These are phyloP conservation scores for Nakazawaea siamensis DNA, from an alignment of 805 yeast genomes.

Conservation along the genomic window DNA sequence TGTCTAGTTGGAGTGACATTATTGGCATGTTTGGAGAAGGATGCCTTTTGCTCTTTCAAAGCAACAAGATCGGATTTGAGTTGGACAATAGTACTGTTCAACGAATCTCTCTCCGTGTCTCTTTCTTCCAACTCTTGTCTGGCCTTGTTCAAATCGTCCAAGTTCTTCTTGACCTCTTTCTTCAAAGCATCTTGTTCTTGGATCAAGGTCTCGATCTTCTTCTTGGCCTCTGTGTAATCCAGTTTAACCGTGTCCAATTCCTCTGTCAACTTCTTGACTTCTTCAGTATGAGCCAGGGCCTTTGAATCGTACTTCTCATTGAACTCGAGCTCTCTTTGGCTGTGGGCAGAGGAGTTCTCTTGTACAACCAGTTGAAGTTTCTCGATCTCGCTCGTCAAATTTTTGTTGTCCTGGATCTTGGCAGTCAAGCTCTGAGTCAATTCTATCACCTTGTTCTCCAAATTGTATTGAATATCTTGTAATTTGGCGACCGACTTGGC, in stretches of 20 bases:
- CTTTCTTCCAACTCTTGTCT: conserved; percentile 50
- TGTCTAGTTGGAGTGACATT: conserved; percentile 10
- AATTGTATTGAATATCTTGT: conserved; percentile 84
- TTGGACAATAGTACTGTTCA: conserved; percentile 52
- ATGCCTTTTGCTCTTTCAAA: conserved; percentile 20
- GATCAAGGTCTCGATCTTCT: conserved; percentile 51
- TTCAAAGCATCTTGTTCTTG: conserved; percentile 55
- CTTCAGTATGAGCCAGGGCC: conserved; percentile 38
- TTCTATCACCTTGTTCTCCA: conserved; percentile 97
- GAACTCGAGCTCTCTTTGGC: conserved; percentile 47
- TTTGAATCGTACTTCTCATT: conserved; percentile 35
- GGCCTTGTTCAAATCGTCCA: conserved; percentile 55
- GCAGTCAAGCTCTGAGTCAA: conserved; percentile 77
- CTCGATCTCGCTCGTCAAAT: conserved; percentile 55
- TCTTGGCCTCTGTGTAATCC: conserved; percentile 49
- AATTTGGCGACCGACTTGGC: conserved; percentile 87
- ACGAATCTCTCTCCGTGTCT: conserved; percentile 57
- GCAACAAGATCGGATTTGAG: conserved; percentile 33
- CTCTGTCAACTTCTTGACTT: conserved; percentile 40
- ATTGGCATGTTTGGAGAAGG: conserved; percentile 6
- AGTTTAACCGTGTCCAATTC: conserved; percentile 47
- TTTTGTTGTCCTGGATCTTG: conserved; percentile 77
- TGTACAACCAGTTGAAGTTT: conserved; percentile 41
- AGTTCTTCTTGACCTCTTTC: conserved; percentile 51
- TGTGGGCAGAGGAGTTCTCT: conserved; percentile 44